phyloP scores from a whole-genome alignment of 108 stramenopile genomes.

The Cyclotella cryptica region DNA sequence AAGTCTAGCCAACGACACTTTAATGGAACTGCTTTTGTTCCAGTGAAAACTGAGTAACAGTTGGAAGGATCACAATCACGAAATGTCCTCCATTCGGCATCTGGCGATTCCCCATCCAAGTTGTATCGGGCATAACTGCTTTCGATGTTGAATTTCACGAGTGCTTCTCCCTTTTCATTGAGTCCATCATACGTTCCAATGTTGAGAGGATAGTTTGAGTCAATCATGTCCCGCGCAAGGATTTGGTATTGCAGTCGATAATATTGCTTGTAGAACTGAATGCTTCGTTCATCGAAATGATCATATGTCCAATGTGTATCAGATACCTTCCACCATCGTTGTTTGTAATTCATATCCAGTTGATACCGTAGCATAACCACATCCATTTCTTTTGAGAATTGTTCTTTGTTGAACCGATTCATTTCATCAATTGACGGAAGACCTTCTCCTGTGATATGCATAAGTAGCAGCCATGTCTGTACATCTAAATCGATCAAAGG shows the following conservation, averaged over 20 bases:
- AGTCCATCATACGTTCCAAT: conserved; percentile 46
- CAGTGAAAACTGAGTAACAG: conserved; percentile 38
- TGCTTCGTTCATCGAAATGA: background rate
- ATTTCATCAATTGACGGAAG: conserved; percentile 52
- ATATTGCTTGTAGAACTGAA: background rate
- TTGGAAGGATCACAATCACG: conserved; percentile 23
- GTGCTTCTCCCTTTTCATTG: conserved; percentile 39
- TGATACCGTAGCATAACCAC: conserved; percentile 20
- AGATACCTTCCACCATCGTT: background rate
- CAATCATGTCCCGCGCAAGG: conserved; percentile 36
- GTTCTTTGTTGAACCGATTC: conserved; percentile 24
- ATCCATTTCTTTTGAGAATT: conserved; percentile 31
- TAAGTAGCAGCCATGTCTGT: conserved; percentile 41
- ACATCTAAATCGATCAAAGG: conserved; percentile 55
- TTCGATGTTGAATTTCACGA: background rate
- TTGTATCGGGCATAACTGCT: conserved; percentile 1
- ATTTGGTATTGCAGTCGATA: conserved; percentile 5
- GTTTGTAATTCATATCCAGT: conserved; percentile 40
- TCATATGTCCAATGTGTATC: conserved; percentile 30
- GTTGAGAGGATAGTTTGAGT: conserved; percentile 44
- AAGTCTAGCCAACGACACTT: conserved; percentile 39
- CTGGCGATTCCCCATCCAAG: background rate
- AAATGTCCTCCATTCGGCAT: conserved; percentile 24
- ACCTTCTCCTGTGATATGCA: conserved; percentile 30
- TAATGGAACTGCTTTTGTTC: conserved; percentile 24